Percentiles rank a stretch among this genome's conserved stretches.
phyloP scores from a whole-genome alignment of 2,329 filamentous ascomycete species.

The Sclerotinia spermophila region DNA sequence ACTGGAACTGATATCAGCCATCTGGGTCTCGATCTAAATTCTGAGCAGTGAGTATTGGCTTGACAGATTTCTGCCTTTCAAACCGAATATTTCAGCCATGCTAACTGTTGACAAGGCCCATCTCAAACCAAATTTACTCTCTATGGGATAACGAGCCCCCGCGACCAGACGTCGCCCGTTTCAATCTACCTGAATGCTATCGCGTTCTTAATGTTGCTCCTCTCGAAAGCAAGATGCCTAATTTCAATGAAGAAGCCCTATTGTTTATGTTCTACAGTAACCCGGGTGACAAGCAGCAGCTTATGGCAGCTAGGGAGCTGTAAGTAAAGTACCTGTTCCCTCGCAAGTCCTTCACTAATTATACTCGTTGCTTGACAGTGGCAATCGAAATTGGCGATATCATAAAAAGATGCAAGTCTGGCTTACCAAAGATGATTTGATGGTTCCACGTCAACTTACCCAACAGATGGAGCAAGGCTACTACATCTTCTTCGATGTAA shows the following conservation, averaged over 20 bases:
- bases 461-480: constrained; percentile 60
- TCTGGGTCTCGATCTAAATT: constrained; percentile 55
- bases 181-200: constrained; percentile 62
- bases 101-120: constrained; percentile 29
- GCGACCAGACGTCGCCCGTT: constrained; percentile 54
- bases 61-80: constrained; percentile 11
- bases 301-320: constrained; percentile 61
- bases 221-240: constrained; percentile 61
- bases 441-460: constrained; percentile 58
- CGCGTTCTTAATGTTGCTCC: constrained; percentile 63
- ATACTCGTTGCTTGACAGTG: constrained; percentile 40
- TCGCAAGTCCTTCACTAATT: constrained; percentile 18
- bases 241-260: constrained; percentile 65
- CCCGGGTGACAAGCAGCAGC: constrained; percentile 59
- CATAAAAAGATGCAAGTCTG: constrained; percentile 64
- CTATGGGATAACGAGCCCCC: constrained; percentile 58
- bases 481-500: constrained; percentile 63
- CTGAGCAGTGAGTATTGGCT: constrained; percentile 51
- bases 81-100: not conserved
- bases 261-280: constrained; percentile 70
- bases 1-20: constrained; percentile 56
- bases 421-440: constrained; percentile 65
- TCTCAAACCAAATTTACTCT: constrained; percentile 59
- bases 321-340: constrained; percentile 39
- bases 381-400: constrained; percentile 64